Conservation (phyloP, 2,329 filamentous ascomycete genomes). For the Pseudogymnoascus sp. region DNA sequence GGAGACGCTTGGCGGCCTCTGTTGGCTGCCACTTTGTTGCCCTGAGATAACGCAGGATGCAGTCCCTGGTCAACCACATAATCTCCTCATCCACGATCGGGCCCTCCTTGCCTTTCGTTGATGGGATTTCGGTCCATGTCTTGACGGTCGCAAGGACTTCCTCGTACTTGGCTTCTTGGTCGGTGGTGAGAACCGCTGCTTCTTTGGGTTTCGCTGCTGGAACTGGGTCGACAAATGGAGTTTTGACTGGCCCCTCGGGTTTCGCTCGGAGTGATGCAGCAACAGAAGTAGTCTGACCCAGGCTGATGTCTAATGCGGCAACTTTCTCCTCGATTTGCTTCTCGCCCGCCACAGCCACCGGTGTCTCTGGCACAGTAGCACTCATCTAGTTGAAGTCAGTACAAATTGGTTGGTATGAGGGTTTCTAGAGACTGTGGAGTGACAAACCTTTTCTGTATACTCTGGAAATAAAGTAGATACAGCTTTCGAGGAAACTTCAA, state of each 20-base stretch:
- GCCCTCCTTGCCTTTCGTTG: conserved; percentile 48
- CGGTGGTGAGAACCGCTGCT: conserved; percentile 49
- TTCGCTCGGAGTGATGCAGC: conserved; percentile 20
- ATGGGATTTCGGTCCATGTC: conserved; percentile 62
- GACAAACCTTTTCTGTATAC: background rate
- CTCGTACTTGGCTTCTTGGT: conserved; percentile 77
- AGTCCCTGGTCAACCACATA: conserved; percentile 88
- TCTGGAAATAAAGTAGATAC: background rate
- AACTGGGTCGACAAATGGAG: conserved; percentile 25
- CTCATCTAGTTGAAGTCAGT: background rate
- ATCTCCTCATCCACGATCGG: conserved; percentile 72
- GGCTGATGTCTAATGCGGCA: conserved; percentile 5
- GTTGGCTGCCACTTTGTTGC: conserved; percentile 83
- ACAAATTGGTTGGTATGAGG: background rate
- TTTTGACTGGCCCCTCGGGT: conserved; percentile 35
- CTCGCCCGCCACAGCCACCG: background rate
- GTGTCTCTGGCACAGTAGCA: background rate
- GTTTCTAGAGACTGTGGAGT: background rate
- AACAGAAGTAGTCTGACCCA: background rate
- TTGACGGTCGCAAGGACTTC: conserved; percentile 63
- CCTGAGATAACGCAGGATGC: conserved; percentile 83
- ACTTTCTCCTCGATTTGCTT: conserved; percentile 6
- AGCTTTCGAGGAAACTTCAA: background rate
- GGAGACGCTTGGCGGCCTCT: conserved; percentile 70
- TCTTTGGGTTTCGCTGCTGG: conserved; percentile 44